Conservation (phyloP, 2,329 filamentous ascomycete species). For the Claviceps sorghi region DNA sequence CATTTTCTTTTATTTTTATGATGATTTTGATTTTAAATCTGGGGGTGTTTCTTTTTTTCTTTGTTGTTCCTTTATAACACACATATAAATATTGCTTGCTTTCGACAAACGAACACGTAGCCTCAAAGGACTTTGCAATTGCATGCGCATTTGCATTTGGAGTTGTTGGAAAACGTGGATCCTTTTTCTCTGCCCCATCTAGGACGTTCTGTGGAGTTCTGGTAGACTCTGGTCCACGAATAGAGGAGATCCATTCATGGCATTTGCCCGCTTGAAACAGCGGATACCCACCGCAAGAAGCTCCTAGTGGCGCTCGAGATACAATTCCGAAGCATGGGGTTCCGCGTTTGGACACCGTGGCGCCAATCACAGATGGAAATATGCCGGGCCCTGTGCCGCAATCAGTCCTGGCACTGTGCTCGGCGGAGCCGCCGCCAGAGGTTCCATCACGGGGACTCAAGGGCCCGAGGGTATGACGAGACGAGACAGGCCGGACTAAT, state of each 20-base stretch:
- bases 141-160: neutral
- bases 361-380: constrained; percentile 7
- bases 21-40: too few relatives aligned
- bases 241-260: neutral
- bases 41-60: too few relatives aligned
- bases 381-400: neutral
- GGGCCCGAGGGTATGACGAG: too few relatives aligned
- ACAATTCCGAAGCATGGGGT: constrained; percentile 1
- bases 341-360: constrained; percentile 4
- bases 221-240: neutral
- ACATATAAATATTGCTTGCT: too few relatives aligned
- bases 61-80: too few relatives aligned
- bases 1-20: neutral
- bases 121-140: too few relatives aligned
- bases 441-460: too few relatives aligned
- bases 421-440: neutral
- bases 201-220: neutral
- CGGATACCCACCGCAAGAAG: neutral
- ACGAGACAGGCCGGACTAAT: too few relatives aligned
- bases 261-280: neutral
- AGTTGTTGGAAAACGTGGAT: neutral
- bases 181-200: neutral
- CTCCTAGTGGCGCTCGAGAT: neutral
- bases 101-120: too few relatives aligned
- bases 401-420: constrained; percentile 1